Evolutionary conservation across 106 monocot genomes (phyloP).

Genomic region (Phalaenopsis equestris): DNA sequence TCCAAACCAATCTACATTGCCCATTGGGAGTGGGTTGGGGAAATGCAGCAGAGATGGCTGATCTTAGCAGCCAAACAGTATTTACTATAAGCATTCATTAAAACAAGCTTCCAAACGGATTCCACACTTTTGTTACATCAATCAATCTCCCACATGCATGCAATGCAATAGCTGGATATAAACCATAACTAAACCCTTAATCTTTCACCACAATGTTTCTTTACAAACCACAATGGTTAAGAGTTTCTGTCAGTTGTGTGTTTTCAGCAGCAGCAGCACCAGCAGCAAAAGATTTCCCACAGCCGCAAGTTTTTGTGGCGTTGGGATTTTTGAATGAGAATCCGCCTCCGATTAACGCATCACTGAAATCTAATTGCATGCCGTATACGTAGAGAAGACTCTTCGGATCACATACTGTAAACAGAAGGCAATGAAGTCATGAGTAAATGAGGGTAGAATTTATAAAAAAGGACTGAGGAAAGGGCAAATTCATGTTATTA

Average conservation of each 20-base stretch:
- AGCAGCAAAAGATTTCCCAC: slow-evolving; percentile 90
- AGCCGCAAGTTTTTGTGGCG: slow-evolving; percentile 89
- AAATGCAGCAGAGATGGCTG: too few relatives aligned
- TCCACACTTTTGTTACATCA: background rate
- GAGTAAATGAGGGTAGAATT: background rate
- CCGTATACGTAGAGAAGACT: slow-evolving; percentile 89
- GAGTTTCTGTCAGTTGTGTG: slow-evolving; percentile 5
- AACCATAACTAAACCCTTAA: background rate
- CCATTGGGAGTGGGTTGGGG: too few relatives aligned
- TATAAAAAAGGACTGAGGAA: too few relatives aligned
- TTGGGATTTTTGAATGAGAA: slow-evolving; percentile 97
- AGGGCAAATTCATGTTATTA: too few relatives aligned
- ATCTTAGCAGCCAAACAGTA: background rate
- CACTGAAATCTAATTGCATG: slow-evolving; percentile 94
- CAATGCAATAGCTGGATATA: background rate
- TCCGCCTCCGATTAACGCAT: slow-evolving; percentile 91
- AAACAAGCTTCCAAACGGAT: background rate
- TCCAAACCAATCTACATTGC: too few relatives aligned
- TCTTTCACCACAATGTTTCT: background rate
- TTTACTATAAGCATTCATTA: background rate
- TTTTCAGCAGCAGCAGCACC: slow-evolving; percentile 28
- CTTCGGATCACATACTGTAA: slow-evolving; percentile 95
- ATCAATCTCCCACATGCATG: background rate
- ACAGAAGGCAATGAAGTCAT: background rate
- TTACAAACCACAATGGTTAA: slow-evolving; percentile 1